Evolutionary conservation across 495 filamentous ascomycete genomes (phyloP).

Genomic region (Neurospora pannonica): DNA sequence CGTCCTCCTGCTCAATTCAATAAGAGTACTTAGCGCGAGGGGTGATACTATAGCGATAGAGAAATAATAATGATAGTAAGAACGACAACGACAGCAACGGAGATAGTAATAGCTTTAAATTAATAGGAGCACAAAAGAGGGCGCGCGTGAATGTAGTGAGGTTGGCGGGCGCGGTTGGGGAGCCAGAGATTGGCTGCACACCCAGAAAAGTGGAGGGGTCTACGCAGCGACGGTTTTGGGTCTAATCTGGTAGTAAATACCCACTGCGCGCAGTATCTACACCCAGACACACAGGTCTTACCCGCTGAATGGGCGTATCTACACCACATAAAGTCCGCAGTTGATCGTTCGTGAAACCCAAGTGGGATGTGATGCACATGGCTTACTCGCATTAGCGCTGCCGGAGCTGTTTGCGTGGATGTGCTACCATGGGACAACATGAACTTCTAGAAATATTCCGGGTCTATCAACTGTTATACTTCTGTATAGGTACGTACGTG

Average conservation of each 20-base stretch:
- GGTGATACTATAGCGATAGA: no score
- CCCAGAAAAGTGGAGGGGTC: no score
- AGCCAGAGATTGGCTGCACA: no score
- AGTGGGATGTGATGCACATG: not conserved
- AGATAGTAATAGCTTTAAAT: no score
- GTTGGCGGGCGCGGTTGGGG: no score
- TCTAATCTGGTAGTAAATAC: not conserved
- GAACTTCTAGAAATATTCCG: not conserved
- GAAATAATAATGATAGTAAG: no score
- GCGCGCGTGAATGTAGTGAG: no score
- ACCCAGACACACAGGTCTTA: not conserved
- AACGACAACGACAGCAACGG: no score
- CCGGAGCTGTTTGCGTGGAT: not conserved
- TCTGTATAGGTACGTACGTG: not conserved
- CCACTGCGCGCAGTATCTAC: not conserved
- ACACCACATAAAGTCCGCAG: not conserved
- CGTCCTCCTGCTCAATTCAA: no score
- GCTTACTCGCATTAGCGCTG: not conserved
- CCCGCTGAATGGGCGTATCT: not conserved
- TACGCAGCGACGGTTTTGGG: no score
- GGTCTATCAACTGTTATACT: not conserved
- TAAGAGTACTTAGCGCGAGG: no score
- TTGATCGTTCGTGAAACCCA: not conserved
- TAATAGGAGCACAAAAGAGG: no score
- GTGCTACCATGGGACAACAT: not conserved